Conservation (phyloP, 73 alveolate genomes). For the Paramecium sonneborni region DNA sequence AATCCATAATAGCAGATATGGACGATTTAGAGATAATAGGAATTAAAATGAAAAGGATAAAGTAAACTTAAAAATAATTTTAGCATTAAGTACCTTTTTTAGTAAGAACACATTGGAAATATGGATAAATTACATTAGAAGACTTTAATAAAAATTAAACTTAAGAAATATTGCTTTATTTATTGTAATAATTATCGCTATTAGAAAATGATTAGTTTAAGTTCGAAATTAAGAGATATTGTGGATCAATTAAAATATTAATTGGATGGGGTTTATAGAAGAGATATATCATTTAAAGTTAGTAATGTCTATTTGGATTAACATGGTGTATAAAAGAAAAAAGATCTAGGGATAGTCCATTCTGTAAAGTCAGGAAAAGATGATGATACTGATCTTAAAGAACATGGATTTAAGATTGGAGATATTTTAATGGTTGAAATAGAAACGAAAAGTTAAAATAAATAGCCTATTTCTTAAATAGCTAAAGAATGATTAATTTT, state of each 20-base stretch:
- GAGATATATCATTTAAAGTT: neutral
- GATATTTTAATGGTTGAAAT: conserved; percentile 33
- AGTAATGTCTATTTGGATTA: conserved; percentile 3
- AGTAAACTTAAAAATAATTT: neutral
- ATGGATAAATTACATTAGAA: neutral
- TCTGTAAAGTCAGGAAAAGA: conserved; percentile 29
- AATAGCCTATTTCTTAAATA: neutral
- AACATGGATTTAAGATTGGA: neutral
- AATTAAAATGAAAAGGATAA: neutral
- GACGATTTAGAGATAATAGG: neutral
- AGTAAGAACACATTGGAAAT: conserved; percentile 5
- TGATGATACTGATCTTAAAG: neutral
- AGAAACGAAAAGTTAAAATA: neutral
- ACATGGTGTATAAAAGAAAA: conserved; percentile 28
- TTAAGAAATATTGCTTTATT: neutral
- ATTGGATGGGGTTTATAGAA: neutral
- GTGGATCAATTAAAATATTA: conserved; percentile 40
- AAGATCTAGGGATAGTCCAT: conserved; percentile 20
- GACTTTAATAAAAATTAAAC: neutral
- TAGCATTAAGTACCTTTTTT: conserved; percentile 13
- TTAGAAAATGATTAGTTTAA: neutral
- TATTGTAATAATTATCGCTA: neutral
- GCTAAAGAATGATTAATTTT: neutral
- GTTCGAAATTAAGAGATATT: conserved; percentile 6
- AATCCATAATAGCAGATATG: neutral